Evolutionary conservation across 169 alveolate species (phyloP), one percentile per base, ranked within the genome.

Genomic region (Amoebophrya sp.): DNA sequence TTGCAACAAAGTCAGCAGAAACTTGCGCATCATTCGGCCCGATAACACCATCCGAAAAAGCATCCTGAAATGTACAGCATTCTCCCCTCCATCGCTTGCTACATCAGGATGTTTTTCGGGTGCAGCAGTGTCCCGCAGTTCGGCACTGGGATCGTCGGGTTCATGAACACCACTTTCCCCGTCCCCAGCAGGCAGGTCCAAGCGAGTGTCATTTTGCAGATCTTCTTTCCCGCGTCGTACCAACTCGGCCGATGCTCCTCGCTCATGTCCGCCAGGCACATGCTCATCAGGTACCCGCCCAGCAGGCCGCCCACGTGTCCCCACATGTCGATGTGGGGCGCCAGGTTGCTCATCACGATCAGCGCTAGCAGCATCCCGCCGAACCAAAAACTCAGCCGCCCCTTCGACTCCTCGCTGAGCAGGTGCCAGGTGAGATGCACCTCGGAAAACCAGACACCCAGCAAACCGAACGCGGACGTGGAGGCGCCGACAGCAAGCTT

Each of bases 401-500:
- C 91, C 87, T 92, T 88, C 42, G 94, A 91, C 58, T 89, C 90
- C 40, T 87, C 88, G 34, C 91, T 39, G 67, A 92, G 88, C 89
- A 91, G 70, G 39, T 88, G 50, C 94, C 94, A 92, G 88, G 94
- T 93, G 41, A 92, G 89, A 88, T 91, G 91, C 91, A 93, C 91
- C 88, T 93, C 95, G 23, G 92, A 41, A 10, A 93, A 87, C 78
- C 94, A 93, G 90, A 92, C 92, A 4, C 95, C 95, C 88, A 93
- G 90, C 58, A 93, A 89, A 1, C 95, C 95, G 88, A 93, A 93
- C 10, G 93, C 95, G 69, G 93, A 89, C 41, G 95, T 93, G 43
- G 94, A 91, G 69, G 95, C 95, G 0, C 95, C 95, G 23, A 93
- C 95, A 38, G 95, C 95, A 34, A 93, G 88, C 92, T 91, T 92